Percentiles rank a stretch among this genome's conserved stretches.
Evolutionary conservation across 495 filamentous ascomycete genomes (phyloP).

Genomic region (Xylaria venustula): DNA sequence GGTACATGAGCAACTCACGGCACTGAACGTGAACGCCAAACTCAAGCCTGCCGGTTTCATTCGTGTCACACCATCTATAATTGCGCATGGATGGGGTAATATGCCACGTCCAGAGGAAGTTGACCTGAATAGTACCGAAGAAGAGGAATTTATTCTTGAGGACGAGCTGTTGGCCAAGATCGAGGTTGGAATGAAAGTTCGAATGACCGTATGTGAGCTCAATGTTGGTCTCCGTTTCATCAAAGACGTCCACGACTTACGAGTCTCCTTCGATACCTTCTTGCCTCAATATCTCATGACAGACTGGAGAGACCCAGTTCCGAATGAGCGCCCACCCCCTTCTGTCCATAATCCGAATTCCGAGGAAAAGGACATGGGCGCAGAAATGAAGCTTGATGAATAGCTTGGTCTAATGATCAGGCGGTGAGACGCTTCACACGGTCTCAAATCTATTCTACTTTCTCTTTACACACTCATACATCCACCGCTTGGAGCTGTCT

Average conservation of each 20-base stretch:
- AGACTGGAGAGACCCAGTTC: conserved; percentile 58
- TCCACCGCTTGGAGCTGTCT: no score
- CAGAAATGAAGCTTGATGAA: conserved; percentile 10
- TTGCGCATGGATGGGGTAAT: conserved; percentile 39
- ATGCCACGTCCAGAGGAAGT: conserved; percentile 37
- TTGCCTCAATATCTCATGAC: conserved; percentile 73
- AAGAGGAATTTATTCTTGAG: conserved; percentile 65
- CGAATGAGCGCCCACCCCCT: conserved; percentile 34
- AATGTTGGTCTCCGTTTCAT: conserved; percentile 59
- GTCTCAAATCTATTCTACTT: no score
- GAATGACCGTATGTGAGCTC: conserved; percentile 59
- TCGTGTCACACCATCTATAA: conserved; percentile 31
- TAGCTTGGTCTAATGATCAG: not conserved
- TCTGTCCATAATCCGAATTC: conserved; percentile 27
- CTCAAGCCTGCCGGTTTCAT: conserved; percentile 41
- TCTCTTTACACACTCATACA: no score
- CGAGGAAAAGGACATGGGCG: conserved; percentile 19
- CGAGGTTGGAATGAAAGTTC: conserved; percentile 76
- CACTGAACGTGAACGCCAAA: conserved; percentile 18
- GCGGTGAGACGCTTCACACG: no score
- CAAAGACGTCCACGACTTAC: conserved; percentile 59
- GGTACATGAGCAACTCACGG: conserved; percentile 23
- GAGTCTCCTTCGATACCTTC: conserved; percentile 57
- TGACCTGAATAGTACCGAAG: conserved; percentile 12
- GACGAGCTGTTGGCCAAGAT: conserved; percentile 58